Conservation (phyloP, 129 eudicot genomes). For the Gnaphalium uliginosum region DNA sequence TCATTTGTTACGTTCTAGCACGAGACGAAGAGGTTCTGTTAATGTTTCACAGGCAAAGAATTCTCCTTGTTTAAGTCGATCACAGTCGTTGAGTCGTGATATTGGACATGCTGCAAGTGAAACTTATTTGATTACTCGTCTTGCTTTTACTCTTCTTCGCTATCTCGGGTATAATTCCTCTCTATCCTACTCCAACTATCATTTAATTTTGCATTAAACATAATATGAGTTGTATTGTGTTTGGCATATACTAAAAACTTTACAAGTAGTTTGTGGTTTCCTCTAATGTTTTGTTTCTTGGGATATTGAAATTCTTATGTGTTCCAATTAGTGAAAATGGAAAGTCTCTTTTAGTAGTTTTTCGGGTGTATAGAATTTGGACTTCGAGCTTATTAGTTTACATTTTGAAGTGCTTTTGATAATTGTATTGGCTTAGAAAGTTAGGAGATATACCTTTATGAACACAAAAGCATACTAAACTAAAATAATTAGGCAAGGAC, state of each 20-base stretch:
- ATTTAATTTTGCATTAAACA: neutral
- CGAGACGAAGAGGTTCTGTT: neutral
- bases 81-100: slow-evolving; percentile 55
- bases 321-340: neutral
- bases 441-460: neutral
- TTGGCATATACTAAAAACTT: neutral
- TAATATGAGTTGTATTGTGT: neutral
- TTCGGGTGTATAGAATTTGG: too few relatives aligned
- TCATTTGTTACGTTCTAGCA: neutral
- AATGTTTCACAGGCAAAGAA: neutral
- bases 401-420: neutral
- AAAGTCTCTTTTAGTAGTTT: neutral
- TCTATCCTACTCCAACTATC: neutral
- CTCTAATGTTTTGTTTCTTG: neutral
- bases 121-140: slow-evolving; percentile 69
- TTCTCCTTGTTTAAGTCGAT: slow-evolving; percentile 22
- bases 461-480: neutral
- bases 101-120: slow-evolving; percentile 76
- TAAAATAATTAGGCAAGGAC: neutral
- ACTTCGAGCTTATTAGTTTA: too few relatives aligned
- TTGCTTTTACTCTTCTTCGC: slow-evolving; percentile 60
- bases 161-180: slow-evolving; percentile 66
- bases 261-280: neutral
- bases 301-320: neutral
- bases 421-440: neutral